These are phyloP conservation scores for Tetrapisispora nanseiensis DNA, from an alignment of 805 yeast genomes.

Conservation along the genomic window DNA sequence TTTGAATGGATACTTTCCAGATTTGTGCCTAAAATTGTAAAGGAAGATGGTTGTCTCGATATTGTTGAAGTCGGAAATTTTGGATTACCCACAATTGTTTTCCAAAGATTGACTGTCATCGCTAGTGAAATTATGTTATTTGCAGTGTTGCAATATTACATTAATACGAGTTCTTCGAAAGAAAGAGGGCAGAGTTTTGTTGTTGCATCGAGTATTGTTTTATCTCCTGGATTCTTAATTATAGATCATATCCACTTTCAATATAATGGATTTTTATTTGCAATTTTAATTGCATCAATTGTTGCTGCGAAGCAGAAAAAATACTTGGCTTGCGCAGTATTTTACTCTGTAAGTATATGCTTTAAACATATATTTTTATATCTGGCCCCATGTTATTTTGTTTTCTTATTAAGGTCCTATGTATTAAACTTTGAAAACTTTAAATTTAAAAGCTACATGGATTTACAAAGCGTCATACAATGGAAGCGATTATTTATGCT, in stretches of 20 bases:
- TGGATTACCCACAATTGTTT: slow-evolving; percentile 70
- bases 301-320: slow-evolving; percentile 54
- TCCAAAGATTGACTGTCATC: slow-evolving; percentile 76
- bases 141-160: slow-evolving; percentile 59
- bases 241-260: slow-evolving; percentile 96
- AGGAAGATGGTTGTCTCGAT: slow-evolving; percentile 67
- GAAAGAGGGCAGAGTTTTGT: slow-evolving; percentile 46
- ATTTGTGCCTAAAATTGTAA: slow-evolving; percentile 55
- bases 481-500: slow-evolving; percentile 55
- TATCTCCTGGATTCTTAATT: slow-evolving; percentile 83
- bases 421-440: slow-evolving; percentile 39
- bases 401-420: slow-evolving; percentile 64
- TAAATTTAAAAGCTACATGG: slow-evolving; percentile 27
- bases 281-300: slow-evolving; percentile 64
- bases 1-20: slow-evolving; percentile 76
- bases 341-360: slow-evolving; percentile 71
- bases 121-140: slow-evolving; percentile 64
- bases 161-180: slow-evolving; percentile 38
- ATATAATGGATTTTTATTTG: slow-evolving; percentile 90
- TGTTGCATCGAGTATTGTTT: slow-evolving; percentile 67
- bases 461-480: slow-evolving; percentile 31
- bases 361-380: slow-evolving; percentile 91
- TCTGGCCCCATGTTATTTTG: slow-evolving; percentile 88
- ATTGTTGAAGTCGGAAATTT: slow-evolving; percentile 56
- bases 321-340: slow-evolving; percentile 50